These are phyloP conservation scores for Hymenoscyphus scutula DNA, from an alignment of 2,329 filamentous ascomycete species.

Conservation along the genomic window DNA sequence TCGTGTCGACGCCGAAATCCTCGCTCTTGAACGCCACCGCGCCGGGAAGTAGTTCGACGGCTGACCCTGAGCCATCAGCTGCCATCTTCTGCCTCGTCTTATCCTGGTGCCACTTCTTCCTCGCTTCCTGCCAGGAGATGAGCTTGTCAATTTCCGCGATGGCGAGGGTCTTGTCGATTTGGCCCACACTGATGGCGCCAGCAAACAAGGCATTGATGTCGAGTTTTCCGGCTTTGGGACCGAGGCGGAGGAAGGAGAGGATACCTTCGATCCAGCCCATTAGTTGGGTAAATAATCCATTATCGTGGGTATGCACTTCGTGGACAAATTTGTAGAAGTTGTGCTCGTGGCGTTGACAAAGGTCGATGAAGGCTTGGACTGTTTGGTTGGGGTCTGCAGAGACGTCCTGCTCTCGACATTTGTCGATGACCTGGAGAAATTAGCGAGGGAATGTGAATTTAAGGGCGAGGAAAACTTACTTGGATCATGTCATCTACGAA, in stretches of 20 bases:
- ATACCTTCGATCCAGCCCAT: constrained; percentile 98
- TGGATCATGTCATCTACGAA: constrained; percentile 93
- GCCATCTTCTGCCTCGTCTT: constrained; percentile 99
- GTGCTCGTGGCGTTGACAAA: constrained; percentile 90
- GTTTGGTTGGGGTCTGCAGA: constrained; percentile 97
- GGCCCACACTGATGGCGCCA: constrained; percentile 65
- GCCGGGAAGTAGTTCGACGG: constrained; percentile 50
- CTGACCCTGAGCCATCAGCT: constrained; percentile 62
- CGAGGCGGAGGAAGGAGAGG: constrained; percentile 84
- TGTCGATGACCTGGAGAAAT: constrained; percentile 55
- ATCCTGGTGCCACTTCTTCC: constrained; percentile 97
- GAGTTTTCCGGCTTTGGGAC: constrained; percentile 79
- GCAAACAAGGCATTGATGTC: constrained; percentile 94
- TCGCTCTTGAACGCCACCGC: constrained; percentile 66
- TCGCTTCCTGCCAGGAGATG: constrained; percentile 89
- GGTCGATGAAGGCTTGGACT: constrained; percentile 95
- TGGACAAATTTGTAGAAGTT: constrained; percentile 99
- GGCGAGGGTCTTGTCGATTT: constrained; percentile 69
- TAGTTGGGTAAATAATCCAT: constrained; percentile 90
- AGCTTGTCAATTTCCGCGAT: constrained; percentile 79
- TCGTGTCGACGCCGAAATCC: constrained; percentile 87
- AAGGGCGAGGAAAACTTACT: constrained; percentile 46
- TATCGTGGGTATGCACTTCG: constrained; percentile 95
- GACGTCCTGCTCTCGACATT: constrained; percentile 70
- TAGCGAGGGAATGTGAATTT: constrained; percentile 15